These are phyloP conservation scores for Physcomitrellopsis africana DNA, from an alignment of 225 moss, liverwort and hornwort genomes.

Conservation along the genomic window DNA sequence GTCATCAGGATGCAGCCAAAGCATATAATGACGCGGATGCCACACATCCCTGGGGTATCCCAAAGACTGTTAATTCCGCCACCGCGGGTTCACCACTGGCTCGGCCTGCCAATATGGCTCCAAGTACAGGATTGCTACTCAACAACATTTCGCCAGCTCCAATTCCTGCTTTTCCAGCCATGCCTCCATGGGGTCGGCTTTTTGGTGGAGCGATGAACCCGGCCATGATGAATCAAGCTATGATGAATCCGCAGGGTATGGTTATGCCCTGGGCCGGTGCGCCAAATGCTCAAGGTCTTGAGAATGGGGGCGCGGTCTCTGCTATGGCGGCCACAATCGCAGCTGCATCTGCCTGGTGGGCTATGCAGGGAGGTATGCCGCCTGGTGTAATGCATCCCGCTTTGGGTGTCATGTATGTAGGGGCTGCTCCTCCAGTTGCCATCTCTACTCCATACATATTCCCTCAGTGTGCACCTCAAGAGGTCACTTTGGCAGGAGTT, in stretches of 20 bases:
- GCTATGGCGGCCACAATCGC: slow-evolving; percentile 70
- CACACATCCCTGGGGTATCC: slow-evolving; percentile 27
- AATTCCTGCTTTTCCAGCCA: slow-evolving; percentile 43
- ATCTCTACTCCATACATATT: slow-evolving; percentile 59
- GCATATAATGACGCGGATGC: slow-evolving; percentile 24
- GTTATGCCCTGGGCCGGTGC: slow-evolving; percentile 53
- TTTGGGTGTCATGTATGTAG: slow-evolving; percentile 52
- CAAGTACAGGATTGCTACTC: slow-evolving; percentile 27
- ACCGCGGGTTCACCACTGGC: slow-evolving; percentile 31
- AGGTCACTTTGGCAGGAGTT: slow-evolving; percentile 35
- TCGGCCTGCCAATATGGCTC: slow-evolving; percentile 14
- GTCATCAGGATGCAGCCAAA: slow-evolving; percentile 35
- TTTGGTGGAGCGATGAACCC: slow-evolving; percentile 45
- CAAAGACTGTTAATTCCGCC: slow-evolving; percentile 14
- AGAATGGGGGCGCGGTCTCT: slow-evolving; percentile 50
- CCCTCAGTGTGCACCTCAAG: slow-evolving; percentile 41
- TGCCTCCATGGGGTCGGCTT: slow-evolving; percentile 51
- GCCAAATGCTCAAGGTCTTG: slow-evolving; percentile 38
- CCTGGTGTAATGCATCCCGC: slow-evolving; percentile 59
- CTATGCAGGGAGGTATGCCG: slow-evolving; percentile 61
- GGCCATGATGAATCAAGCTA: slow-evolving; percentile 36
- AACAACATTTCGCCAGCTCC: slow-evolving; percentile 34
- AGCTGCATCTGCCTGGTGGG: slow-evolving; percentile 75
- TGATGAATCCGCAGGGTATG: slow-evolving; percentile 42
- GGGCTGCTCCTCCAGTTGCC: slow-evolving; percentile 45